A percentile compares a stretch with the other conserved stretches of the same genome.
Conservation (phyloP, 495 filamentous ascomycete species). For the Hyaloscypha variabilis region DNA sequence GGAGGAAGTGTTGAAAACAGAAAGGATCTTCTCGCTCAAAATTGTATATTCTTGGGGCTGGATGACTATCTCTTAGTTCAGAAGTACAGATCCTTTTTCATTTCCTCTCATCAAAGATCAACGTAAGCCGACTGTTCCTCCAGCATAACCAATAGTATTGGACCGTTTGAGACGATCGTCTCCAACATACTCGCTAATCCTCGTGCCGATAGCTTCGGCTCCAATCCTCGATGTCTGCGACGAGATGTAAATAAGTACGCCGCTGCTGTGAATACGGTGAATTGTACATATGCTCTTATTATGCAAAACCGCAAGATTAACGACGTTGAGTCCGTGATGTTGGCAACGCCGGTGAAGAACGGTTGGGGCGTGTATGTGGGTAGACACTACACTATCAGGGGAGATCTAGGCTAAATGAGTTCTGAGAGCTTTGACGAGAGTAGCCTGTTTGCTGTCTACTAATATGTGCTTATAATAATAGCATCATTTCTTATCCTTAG, state of each 20-base stretch:
- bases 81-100: too few relatives aligned
- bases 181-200: constrained; percentile 23
- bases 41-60: too few relatives aligned
- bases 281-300: constrained; percentile 16
- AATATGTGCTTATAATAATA: constrained; percentile 45
- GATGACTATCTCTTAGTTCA: too few relatives aligned
- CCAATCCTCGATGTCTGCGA: constrained; percentile 67
- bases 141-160: constrained; percentile 51
- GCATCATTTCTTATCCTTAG: constrained; percentile 56
- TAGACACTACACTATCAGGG: constrained; percentile 23
- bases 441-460: too few relatives aligned
- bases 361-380: constrained; percentile 18
- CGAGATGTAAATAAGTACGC: constrained; percentile 60
- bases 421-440: too few relatives aligned
- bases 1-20: too few relatives aligned
- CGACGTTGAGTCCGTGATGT: constrained; percentile 19
- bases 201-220: constrained; percentile 19
- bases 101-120: too few relatives aligned
- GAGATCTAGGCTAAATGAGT: constrained; percentile 23
- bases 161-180: constrained; percentile 43
- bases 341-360: background rate
- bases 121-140: too few relatives aligned
- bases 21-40: too few relatives aligned
- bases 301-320: constrained; percentile 15
- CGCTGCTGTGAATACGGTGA: background rate